These are phyloP conservation scores for Colletotrichum filicis DNA, from an alignment of 2,329 filamentous ascomycete species.

Conservation along the genomic window DNA sequence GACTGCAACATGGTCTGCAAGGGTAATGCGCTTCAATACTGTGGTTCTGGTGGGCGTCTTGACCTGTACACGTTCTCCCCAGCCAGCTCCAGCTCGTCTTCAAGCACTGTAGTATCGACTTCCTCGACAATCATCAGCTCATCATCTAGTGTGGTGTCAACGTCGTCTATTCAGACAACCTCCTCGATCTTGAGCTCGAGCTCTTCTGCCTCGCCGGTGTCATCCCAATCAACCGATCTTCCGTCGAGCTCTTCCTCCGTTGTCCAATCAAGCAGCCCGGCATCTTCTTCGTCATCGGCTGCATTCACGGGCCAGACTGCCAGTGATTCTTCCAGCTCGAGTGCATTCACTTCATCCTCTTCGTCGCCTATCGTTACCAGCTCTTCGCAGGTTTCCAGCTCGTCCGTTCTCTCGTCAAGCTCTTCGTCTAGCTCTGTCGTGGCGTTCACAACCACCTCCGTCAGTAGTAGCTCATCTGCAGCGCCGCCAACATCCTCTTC, in stretches of 20 bases:
- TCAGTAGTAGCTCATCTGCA: background rate
- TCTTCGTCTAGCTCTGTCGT: too few relatives aligned
- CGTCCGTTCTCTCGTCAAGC: background rate
- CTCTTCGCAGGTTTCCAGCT: background rate
- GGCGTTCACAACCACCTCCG: too few relatives aligned
- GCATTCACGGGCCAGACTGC: background rate
- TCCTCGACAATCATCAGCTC: background rate
- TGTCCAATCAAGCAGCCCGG: background rate
- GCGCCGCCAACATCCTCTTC: conserved; percentile 3
- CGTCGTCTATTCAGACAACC: background rate
- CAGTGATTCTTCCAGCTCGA: background rate
- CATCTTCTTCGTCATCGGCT: background rate
- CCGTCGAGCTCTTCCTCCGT: conserved; percentile 1
- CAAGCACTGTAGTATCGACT: background rate
- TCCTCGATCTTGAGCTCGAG: background rate
- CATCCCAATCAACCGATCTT: background rate
- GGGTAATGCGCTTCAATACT: conserved; percentile 36
- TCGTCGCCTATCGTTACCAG: background rate
- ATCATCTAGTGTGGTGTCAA: background rate
- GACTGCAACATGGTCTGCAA: conserved; percentile 39
- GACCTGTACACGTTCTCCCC: conserved; percentile 26
- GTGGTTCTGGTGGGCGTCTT: conserved; percentile 30
- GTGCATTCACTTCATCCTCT: background rate
- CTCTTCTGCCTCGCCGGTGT: background rate
- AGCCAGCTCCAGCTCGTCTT: background rate